A percentile compares a stretch with the other conserved stretches of the same genome.
Evolutionary conservation across 2,329 filamentous ascomycete species (phyloP).

Genomic region (Pseudopyrenochaeta lycopersici): DNA sequence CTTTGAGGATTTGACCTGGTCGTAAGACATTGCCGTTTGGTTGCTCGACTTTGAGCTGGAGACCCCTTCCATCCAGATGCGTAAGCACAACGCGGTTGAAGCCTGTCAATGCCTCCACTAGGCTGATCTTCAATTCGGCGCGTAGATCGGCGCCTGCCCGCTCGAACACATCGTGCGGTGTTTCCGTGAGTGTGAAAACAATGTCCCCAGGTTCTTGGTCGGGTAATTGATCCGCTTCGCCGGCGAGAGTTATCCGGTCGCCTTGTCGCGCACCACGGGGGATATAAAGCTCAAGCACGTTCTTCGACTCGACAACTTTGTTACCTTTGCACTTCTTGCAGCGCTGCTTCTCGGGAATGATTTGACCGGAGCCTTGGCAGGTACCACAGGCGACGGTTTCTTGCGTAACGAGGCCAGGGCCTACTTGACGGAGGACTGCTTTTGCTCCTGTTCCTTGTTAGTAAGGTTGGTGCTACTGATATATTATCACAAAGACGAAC

Average conservation of each 20-base stretch:
- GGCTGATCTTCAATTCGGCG: slow-evolving; percentile 79
- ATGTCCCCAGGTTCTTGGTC: slow-evolving; percentile 92
- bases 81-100: slow-evolving; percentile 91
- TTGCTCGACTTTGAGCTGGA: slow-evolving; percentile 79
- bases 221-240: slow-evolving; percentile 92
- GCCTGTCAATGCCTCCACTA: slow-evolving; percentile 85
- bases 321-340: slow-evolving; percentile 99
- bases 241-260: slow-evolving; percentile 88
- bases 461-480: slow-evolving; percentile 22
- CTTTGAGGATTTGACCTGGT: slow-evolving; percentile 85
- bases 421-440: slow-evolving; percentile 81
- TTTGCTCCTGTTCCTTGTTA: slow-evolving; percentile 63
- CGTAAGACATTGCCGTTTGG: slow-evolving; percentile 77
- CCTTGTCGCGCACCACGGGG: slow-evolving; percentile 81
- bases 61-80: slow-evolving; percentile 92
- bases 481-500: slow-evolving; percentile 45
- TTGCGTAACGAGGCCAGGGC: slow-evolving; percentile 84
- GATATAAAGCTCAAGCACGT: slow-evolving; percentile 96
- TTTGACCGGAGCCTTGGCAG: slow-evolving; percentile 84
- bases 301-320: slow-evolving; percentile 85
- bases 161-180: slow-evolving; percentile 81
- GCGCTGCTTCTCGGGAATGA: slow-evolving; percentile 94
- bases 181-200: slow-evolving; percentile 85
- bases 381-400: slow-evolving; percentile 81
- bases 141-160: slow-evolving; percentile 85